A percentile compares a stretch with the other conserved stretches of the same genome.
Evolutionary conservation across 805 yeast genomes (phyloP).

Genomic region (Candida tibetensis): DNA sequence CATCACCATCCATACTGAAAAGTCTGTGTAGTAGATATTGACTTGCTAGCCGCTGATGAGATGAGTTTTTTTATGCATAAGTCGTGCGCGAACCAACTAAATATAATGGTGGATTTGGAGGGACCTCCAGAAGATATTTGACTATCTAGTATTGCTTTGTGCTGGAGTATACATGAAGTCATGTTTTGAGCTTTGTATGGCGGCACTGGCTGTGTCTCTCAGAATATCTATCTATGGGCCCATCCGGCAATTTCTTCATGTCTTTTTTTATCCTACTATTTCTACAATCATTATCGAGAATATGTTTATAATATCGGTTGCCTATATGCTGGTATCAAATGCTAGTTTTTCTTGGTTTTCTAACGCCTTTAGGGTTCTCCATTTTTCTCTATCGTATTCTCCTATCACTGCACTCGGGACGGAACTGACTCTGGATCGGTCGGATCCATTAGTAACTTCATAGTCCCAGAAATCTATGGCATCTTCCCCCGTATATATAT

Average conservation of each 20-base stretch:
- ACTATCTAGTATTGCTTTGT: too few species aligned
- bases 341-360: slow-evolving; percentile 10
- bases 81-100: neutral
- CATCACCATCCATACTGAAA: slow-evolving; percentile 43
- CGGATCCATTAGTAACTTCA: slow-evolving; percentile 32
- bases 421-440: slow-evolving; percentile 41
- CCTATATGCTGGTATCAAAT: neutral
- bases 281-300: too few species aligned
- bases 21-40: neutral
- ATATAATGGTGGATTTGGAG: too few species aligned
- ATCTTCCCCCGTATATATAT: slow-evolving; percentile 1
- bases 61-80: neutral
- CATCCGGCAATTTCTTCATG: too few species aligned
- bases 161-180: too few species aligned
- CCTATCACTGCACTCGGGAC: slow-evolving; percentile 60
- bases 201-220: too few species aligned
- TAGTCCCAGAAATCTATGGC: slow-evolving; percentile 26
- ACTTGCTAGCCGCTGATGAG: neutral
- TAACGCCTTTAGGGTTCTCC: slow-evolving; percentile 51
- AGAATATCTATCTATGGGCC: too few species aligned
- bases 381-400: slow-evolving; percentile 63
- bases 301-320: too few species aligned
- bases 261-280: too few species aligned
- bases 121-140: too few species aligned
- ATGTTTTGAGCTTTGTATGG: too few species aligned